A percentile compares a stretch with the other conserved stretches of the same genome.
Evolutionary conservation across 495 filamentous ascomycete genomes (phyloP).

Genomic region (Lasiosphaeria miniovina): DNA sequence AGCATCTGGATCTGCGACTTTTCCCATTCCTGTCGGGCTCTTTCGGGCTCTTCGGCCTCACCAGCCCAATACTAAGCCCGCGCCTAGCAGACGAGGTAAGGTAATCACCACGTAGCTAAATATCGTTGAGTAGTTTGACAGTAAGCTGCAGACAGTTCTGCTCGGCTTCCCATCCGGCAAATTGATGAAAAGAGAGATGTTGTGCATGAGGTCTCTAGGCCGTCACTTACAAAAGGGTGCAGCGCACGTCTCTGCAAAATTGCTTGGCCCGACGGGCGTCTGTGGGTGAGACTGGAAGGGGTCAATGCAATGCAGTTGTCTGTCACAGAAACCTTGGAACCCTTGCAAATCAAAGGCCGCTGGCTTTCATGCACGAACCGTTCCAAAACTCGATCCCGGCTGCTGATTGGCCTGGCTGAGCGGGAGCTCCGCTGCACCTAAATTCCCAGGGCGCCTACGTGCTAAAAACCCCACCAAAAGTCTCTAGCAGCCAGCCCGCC

Average conservation of each 20-base stretch:
- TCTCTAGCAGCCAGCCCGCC: neutral
- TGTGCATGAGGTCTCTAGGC: neutral
- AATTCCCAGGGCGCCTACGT: conserved; percentile 45
- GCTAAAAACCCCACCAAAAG: conserved; percentile 3
- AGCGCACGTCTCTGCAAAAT: conserved; percentile 9
- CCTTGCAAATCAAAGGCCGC: conserved; percentile 36
- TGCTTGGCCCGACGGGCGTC: conserved; percentile 24
- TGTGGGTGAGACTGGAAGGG: conserved; percentile 25
- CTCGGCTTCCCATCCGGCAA: too few species aligned
- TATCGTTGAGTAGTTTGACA: too few species aligned
- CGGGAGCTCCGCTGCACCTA: conserved; percentile 31
- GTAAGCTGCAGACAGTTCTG: too few species aligned
- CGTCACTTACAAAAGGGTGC: neutral
- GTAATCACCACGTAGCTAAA: too few species aligned
- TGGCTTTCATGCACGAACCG: conserved; percentile 40
- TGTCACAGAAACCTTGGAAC: conserved; percentile 37
- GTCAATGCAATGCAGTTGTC: conserved; percentile 30
- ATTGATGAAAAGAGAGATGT: neutral
- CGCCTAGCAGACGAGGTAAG: too few species aligned
- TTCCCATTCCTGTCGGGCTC: neutral
- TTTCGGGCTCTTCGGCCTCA: neutral
- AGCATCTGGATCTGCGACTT: neutral
- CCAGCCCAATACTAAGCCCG: too few species aligned
- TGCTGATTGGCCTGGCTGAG: conserved; percentile 38
- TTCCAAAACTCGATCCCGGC: conserved; percentile 33